Percentiles rank a stretch among this genome's conserved stretches.
Evolutionary conservation across 805 yeast genomes (phyloP).

Genomic region (Yamadazyma phyllophila): DNA sequence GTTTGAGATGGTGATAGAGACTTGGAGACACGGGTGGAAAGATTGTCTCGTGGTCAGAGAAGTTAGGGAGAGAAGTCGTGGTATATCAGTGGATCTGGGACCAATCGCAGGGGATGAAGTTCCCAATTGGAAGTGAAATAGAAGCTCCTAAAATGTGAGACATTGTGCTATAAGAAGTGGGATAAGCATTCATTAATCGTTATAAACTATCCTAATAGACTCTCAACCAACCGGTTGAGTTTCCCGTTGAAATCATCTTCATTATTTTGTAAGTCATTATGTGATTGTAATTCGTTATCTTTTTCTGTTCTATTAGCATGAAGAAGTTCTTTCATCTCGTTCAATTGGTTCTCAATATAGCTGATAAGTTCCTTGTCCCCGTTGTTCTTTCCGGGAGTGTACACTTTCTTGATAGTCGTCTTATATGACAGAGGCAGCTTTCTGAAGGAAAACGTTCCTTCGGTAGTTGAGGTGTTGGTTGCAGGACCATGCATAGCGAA

Average conservation of each 20-base stretch:
- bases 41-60: too few relatives aligned
- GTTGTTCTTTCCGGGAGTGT: constrained; percentile 29
- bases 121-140: too few relatives aligned
- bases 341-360: constrained; percentile 16
- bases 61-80: neutral
- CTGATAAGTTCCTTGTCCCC: constrained; percentile 31
- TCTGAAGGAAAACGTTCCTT: constrained; percentile 2
- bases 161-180: too few relatives aligned
- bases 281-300: neutral
- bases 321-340: constrained; percentile 11
- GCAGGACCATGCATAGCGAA: constrained; percentile 1
- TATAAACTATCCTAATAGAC: constrained; percentile 7
- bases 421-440: constrained; percentile 23
- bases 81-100: too few relatives aligned
- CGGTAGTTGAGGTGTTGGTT: neutral
- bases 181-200: too few relatives aligned
- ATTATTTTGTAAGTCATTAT: constrained; percentile 3
- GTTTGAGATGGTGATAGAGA: neutral
- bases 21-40: too few relatives aligned
- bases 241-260: constrained; percentile 18
- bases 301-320: neutral
- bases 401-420: constrained; percentile 36
- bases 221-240: constrained; percentile 16
- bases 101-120: too few relatives aligned
- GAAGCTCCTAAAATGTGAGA: too few relatives aligned